Conservation (phyloP, 257 asterid species). For the Solanum neorickii region DNA sequence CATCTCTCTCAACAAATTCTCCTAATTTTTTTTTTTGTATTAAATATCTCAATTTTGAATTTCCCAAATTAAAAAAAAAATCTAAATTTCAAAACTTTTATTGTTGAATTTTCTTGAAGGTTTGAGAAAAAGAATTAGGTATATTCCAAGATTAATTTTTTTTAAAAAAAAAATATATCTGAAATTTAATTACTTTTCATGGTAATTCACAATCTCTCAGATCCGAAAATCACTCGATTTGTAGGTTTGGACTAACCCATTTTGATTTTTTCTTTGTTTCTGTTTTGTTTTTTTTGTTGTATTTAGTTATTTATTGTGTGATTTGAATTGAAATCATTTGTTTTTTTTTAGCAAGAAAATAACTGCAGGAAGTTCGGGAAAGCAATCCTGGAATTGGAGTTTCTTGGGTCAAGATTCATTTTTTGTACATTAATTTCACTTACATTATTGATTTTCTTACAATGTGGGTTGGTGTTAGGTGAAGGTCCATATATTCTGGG, state of each 20-base stretch:
- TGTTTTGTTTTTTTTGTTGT: neutral
- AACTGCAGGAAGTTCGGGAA: constrained; percentile 13
- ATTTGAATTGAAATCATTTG: constrained; percentile 12
- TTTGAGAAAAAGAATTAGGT: neutral
- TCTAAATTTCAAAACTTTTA: neutral
- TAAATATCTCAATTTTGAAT: neutral
- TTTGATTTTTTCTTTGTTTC: neutral
- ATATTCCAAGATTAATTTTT: neutral
- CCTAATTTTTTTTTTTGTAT: neutral
- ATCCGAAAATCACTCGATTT: constrained; percentile 35
- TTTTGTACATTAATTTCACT: neutral
- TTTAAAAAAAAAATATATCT: neutral
- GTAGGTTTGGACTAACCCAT: neutral
- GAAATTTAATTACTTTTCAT: neutral
- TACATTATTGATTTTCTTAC: constrained; percentile 15
- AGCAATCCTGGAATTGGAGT: constrained; percentile 1
- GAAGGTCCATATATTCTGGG: constrained; percentile 22
- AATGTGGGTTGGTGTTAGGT: constrained; percentile 40
- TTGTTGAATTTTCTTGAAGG: neutral
- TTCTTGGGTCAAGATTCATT: neutral
- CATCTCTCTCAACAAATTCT: neutral
- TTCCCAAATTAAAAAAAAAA: neutral
- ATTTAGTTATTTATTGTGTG: neutral
- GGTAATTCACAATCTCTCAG: constrained; percentile 33
- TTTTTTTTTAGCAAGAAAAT: constrained; percentile 1